Evolutionary conservation across 306 rosid genomes (phyloP).

Genomic region (Ammopiptanthus mongolicus): DNA sequence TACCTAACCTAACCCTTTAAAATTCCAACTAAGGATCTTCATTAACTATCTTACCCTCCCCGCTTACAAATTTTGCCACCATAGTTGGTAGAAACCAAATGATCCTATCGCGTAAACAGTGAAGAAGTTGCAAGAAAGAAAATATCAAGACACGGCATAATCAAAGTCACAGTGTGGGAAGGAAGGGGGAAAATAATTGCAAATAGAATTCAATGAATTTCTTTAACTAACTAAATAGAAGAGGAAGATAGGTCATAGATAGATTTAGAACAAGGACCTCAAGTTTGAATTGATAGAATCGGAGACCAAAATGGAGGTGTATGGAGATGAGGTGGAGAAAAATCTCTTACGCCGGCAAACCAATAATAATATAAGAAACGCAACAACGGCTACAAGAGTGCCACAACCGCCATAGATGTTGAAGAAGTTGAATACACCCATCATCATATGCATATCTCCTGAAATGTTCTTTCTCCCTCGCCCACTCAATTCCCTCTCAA

Average conservation of each 20-base stretch:
- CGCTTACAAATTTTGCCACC: no score
- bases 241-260: background rate
- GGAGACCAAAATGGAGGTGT: conserved; percentile 10
- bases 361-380: conserved; percentile 37
- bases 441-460: background rate
- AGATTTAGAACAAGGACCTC: conserved; percentile 9
- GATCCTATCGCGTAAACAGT: background rate
- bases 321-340: conserved; percentile 21
- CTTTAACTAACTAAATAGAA: background rate
- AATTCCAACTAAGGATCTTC: no score
- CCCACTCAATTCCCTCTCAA: background rate
- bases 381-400: conserved; percentile 27
- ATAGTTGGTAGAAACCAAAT: no score
- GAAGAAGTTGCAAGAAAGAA: background rate
- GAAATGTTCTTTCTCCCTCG: background rate
- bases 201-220: background rate
- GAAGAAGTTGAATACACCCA: conserved; percentile 13
- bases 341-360: conserved; percentile 35
- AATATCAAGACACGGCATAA: background rate
- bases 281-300: conserved; percentile 28
- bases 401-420: conserved; percentile 50
- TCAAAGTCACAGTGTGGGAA: background rate
- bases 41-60: no score
- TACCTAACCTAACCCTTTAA: no score
- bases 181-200: background rate